Base-by-base conservation (phyloP, 1,284 basidiomycete genomes). In the Fistulina hepatica region DNA sequence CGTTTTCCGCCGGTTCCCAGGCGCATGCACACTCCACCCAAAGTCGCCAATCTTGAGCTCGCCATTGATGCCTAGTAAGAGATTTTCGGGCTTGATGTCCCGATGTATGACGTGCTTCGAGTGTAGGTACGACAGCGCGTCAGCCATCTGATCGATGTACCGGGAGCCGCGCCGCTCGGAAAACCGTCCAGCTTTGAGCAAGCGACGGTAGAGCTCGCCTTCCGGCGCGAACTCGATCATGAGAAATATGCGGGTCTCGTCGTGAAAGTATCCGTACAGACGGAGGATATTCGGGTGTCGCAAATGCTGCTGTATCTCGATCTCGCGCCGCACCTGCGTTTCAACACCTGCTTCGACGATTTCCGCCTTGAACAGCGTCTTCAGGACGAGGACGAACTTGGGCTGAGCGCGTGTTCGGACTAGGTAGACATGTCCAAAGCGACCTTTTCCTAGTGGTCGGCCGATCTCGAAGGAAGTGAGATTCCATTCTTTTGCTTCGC, bases 31-130 rank as follows among this genome's bases (percentile, higher is more conserved):
- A 53, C 85, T 91, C 94, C 95, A 98, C 6, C 95, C 95, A 60
- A 99, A 98, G 60, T 98, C 95, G 5, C 80, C 95, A 46, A 99
- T 97, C 71, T 99, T 98, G 47, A 99, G 69, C 56, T 98, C 94
- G 32, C 94, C 95, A 48, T 92, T 88, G 52, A 98, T 78, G 11
- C 93, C 94, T 7, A 99, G 66, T 6, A 99, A 70, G 34, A 99
- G 61, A 56, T 99, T 99, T 62, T 97, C 95, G 0, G 95, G 95
- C 61, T 98, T 99, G 67, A 98, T 99, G 54, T 99, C 95, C 17
- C 95, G 80, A 56, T 99, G 95, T 43, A 98, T 98, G 48, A 98
- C 90, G 54, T 98, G 93, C 57, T 98, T 98, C 40, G 71, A 68
- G 58, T 99, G 95, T 3, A 98, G 71, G 56, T 99, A 99, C 7